Base-by-base conservation (phyloP, 345 rosid genomes). In the Melastoma malabathricum region DNA sequence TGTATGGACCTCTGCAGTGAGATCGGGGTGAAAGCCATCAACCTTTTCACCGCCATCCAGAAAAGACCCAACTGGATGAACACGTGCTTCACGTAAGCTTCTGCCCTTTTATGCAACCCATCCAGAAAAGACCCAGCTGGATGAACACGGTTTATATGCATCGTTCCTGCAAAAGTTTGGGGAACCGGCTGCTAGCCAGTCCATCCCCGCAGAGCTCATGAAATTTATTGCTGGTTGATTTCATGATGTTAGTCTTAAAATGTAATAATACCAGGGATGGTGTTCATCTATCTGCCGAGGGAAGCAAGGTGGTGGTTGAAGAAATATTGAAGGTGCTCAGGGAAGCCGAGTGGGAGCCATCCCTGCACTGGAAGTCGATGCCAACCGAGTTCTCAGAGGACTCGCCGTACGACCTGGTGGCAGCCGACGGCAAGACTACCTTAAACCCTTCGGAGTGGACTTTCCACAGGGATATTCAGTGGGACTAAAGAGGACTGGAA, bases 341-440 rank as follows among this genome's bases (percentile, higher is more conserved):
- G 59, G 81, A 78, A 68, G 83, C 92, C 0, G 87, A 93, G 15
- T 93, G 99, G 99, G 54, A 47, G 61, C 96, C 97, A 7, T 81
- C 89, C 55, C 82, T 93, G 6, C 80, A 85, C 69, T 88, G 99
- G 97, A 88, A 85, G 66, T 70, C 89, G 13, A 76, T 88, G 85
- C 82, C 90, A 5, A 75, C 94, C 0, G 96, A 93, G 71, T 93
- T 88, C 59, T 15, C 92, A 0, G 94, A 93, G 52, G 73, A 88
- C 57, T 93, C 94, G 0, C 70, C 86, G 0, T 81, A 72, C 55
- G 84, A 88, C 72, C 86, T 83, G 27, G 94, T 88, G 6, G 76
- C 85, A 7, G 92, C 96, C 0, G 83, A 88, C 61, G 94, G 92
- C 27, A 71, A 75, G 66, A 68, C 49, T 13, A 88, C 97, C 0